Evolutionary conservation across 176 grass and related monocot genomes (phyloP), one percentile per base, ranked within the genome.

Genomic region (Chrysopogon serrulatus): DNA sequence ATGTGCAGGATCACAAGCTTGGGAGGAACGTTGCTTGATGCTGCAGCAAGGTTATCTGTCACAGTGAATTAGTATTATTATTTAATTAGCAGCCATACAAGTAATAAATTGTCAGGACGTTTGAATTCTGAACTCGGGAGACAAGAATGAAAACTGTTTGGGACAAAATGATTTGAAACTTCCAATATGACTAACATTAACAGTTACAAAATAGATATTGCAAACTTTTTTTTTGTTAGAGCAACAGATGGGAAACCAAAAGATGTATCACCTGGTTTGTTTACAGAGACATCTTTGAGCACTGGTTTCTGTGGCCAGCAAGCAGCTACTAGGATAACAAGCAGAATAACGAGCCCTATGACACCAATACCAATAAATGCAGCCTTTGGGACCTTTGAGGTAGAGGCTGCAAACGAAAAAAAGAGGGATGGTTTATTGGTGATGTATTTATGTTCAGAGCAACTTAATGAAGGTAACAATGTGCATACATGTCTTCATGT

Each of bases 1-100:
- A 95, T 98, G 79, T 98, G 88, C 34, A 98, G 92, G 66, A 98
- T 91, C 43, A 98, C 95, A 54, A 98, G 87, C 88, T 98, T 98
- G 9, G 95, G 92, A 53, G 84, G 72, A 63, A 84, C 75, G 86
- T 85, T 94, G 57, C 85, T 91, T 27, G 89, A 90, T 87, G 71
- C 62, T 83, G 64, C 24, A 33, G 47, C 71, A 61, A 64, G 30
- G 21, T 71, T 80, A 62, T 87, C 82, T 91, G 60, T 57, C 60
- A 81, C 9, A 60, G 41, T 41, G 72, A 72, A 82, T 56, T 65
- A 78, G 41, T 41, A 63, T 65, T 75, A 76, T 69, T 76, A 85
- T 28, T 34, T 24, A 54, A 57, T 27, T 45, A 32, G 76, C 23
- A 87, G 42, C 8, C 39, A 65, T 80, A 51, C 49, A 30, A 51